phyloP scores from a whole-genome alignment of 768 basidiomycete species.

The Atractiella rhizophila region DNA sequence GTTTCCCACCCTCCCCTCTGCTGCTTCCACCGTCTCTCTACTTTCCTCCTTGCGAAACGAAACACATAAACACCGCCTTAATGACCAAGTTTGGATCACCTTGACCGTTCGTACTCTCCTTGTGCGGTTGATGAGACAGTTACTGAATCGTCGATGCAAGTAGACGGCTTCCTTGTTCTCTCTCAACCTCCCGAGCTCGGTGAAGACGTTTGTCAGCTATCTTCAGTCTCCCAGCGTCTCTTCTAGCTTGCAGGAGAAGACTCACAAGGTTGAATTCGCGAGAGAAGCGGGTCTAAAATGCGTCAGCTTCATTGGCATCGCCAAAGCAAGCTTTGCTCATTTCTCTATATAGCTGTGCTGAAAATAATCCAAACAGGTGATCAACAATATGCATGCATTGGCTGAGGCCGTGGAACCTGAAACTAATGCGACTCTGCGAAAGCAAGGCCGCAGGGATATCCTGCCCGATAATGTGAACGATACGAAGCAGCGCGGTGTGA shows the following conservation, averaged over 20 bases:
- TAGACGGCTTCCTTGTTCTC: too few relatives aligned
- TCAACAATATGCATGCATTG: conserved; percentile 22
- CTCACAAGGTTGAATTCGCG: conserved; percentile 14
- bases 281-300: conserved; percentile 23
- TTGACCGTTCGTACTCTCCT: too few relatives aligned
- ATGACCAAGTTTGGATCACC: too few relatives aligned
- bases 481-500: neutral
- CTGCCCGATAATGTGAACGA: neutral
- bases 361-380: conserved; percentile 12
- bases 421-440: conserved; percentile 15
- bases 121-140: too few relatives aligned
- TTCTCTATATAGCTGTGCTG: neutral
- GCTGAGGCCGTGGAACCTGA: conserved; percentile 17
- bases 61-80: too few relatives aligned
- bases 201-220: too few relatives aligned
- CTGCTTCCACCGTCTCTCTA: too few relatives aligned
- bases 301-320: conserved; percentile 21
- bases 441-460: conserved; percentile 16
- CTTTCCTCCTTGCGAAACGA: too few relatives aligned
- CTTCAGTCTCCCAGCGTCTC: too few relatives aligned
- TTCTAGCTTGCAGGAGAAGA: neutral
- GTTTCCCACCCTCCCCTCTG: too few relatives aligned
- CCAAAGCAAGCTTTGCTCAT: neutral
- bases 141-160: too few relatives aligned
- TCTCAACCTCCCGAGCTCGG: too few relatives aligned